Evolutionary conservation across 257 asterid genomes (phyloP), one percentile per base, ranked within the genome.

Genomic region (Cynanchum wilfordii): DNA sequence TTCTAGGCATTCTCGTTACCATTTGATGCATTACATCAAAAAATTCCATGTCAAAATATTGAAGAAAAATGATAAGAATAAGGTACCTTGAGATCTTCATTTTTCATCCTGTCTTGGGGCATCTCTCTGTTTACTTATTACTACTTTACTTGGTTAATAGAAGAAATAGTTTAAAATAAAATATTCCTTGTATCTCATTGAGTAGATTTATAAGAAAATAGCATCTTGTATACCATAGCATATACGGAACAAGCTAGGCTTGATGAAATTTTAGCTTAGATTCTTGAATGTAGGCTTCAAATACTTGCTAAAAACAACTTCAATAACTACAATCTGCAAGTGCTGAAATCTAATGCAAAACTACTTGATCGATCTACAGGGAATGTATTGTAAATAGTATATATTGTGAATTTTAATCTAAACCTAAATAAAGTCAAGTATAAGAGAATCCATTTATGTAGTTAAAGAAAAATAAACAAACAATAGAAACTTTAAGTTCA

Each of bases 31-130:
- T 80, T 93, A 93, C 77, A 86, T 93, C 45, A 93, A 93, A 79
- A 93, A 93, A 78, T 93, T 97, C 74, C 98, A 93, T 80, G 85
- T 93, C 76, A 91, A 93, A 84, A 86, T 93, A 77, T 73, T 93
- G 85, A 93, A 91, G 87, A 80, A 94, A 66, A 89, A 84, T 88
- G 97, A 85, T 65, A 91, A 87, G 74, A 76, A 73, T 72, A 87
- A 85, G 97, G n/a, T n/a, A n/a, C n/a, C n/a, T n/a, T n/a, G n/a
- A n/a, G n/a, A n/a, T n/a, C n/a, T n/a, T n/a, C n/a, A n/a, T n/a
- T n/a, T 30, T 30, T 30, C 36, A 30, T 30, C 36, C 36, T 30
- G 3, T 30, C 36, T 30, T 30, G 36, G 36, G 3, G 3, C 36
- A 30, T 30, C 3, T 30, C 36, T 30, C 36, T 30, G 36, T 30